Conservation (phyloP, 2,329 filamentous ascomycete genomes). For the Trichoderma oligosporum region DNA sequence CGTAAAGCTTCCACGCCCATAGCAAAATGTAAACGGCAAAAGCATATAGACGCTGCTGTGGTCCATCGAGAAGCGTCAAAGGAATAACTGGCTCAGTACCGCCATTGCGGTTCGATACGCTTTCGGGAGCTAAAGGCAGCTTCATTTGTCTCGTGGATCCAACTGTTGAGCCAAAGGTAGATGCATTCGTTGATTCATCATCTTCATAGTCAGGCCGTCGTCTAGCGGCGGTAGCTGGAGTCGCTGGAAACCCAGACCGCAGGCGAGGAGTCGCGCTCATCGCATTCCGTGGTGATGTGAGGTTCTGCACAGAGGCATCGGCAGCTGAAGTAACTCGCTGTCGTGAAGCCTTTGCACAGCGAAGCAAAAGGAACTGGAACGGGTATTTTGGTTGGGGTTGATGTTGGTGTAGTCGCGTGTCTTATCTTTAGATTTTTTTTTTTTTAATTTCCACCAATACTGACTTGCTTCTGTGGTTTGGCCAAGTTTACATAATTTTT, state of each 20-base stretch:
- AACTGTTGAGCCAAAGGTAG: not conserved
- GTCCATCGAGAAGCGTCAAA: slow-evolving; percentile 76
- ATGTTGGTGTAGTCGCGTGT: slow-evolving; percentile 15
- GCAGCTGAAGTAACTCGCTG: slow-evolving; percentile 1
- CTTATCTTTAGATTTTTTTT: slow-evolving; percentile 4
- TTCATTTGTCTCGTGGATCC: slow-evolving; percentile 22
- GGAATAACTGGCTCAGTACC: slow-evolving; percentile 67
- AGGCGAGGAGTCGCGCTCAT: slow-evolving; percentile 82
- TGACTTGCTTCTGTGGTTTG: slow-evolving; percentile 9
- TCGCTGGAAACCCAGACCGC: slow-evolving; percentile 76
- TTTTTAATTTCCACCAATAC: not conserved
- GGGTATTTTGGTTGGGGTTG: not conserved
- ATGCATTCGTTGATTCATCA: slow-evolving; percentile 29
- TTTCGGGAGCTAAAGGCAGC: slow-evolving; percentile 49
- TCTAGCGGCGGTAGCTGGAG: slow-evolving; percentile 54
- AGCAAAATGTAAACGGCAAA: slow-evolving; percentile 73
- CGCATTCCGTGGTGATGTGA: slow-evolving; percentile 50
- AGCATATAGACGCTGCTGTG: slow-evolving; percentile 85
- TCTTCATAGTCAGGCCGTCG: slow-evolving; percentile 25
- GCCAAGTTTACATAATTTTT: slow-evolving; percentile 19
- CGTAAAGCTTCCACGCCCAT: slow-evolving; percentile 79
- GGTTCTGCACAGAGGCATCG: slow-evolving; percentile 24
- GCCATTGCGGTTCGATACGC: slow-evolving; percentile 28
- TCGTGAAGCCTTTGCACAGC: not conserved
- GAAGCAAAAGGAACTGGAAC: not conserved